phyloP scores from a whole-genome alignment of 2,329 filamentous ascomycete genomes.

The Stachybotrys echinatus region DNA sequence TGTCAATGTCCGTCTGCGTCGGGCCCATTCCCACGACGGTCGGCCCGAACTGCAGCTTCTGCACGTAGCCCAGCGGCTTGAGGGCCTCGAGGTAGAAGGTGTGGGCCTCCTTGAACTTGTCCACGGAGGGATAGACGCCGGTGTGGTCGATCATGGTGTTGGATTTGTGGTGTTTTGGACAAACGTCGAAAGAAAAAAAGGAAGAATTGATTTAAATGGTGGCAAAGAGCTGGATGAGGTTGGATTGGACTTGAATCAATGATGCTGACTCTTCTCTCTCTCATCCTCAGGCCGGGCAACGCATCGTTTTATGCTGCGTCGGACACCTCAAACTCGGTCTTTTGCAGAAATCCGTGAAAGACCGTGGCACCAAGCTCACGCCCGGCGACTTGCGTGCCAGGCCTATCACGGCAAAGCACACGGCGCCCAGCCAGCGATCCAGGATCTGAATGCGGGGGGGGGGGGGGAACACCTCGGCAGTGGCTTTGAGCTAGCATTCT shows the following conservation, averaged over 20 bases:
- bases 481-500: too few species aligned
- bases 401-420: too few species aligned
- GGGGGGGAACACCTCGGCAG: too few species aligned
- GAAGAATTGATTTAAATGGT: too few species aligned
- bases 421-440: too few species aligned
- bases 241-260: too few species aligned
- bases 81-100: constrained; percentile 28
- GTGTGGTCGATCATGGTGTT: constrained; percentile 31
- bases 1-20: constrained; percentile 5
- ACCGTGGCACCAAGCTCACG: neutral
- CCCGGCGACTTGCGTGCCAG: neutral
- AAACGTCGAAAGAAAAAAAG: too few species aligned
- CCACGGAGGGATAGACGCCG: constrained; percentile 20
- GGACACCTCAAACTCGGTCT: neutral
- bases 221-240: too few species aligned
- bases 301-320: neutral
- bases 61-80: constrained; percentile 28
- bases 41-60: constrained; percentile 18
- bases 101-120: constrained; percentile 19
- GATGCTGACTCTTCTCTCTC: too few species aligned
- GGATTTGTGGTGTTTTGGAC: neutral
- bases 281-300: too few species aligned
- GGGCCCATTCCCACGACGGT: constrained; percentile 25
- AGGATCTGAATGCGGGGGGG: too few species aligned
- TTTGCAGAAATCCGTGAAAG: neutral